These are phyloP conservation scores for Rhizodiscina lignyota DNA, from an alignment of 495 filamentous ascomycete species.

Conservation along the genomic window DNA sequence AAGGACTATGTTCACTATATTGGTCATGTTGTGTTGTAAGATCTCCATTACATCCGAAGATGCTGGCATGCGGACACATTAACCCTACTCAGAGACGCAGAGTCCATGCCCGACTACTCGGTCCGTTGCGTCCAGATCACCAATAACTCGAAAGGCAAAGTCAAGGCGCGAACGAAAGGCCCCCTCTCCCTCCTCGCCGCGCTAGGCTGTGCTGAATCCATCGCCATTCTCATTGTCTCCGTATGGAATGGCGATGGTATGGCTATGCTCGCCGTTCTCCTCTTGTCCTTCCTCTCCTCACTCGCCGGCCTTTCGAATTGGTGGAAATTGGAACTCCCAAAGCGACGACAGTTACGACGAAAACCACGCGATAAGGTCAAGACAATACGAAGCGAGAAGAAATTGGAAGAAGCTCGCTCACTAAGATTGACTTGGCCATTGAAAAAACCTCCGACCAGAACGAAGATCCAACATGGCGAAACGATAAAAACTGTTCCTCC, in stretches of 20 bases:
- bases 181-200: slow-evolving; percentile 22
- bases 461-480: too few species aligned
- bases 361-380: too few species aligned
- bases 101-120: slow-evolving; percentile 14
- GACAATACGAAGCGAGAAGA: too few species aligned
- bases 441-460: slow-evolving; percentile 1
- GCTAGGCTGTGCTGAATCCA: slow-evolving; percentile 22
- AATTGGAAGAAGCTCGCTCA: too few species aligned
- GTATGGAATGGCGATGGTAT: slow-evolving; percentile 24
- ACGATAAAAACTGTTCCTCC: too few species aligned
- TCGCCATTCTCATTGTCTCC: slow-evolving; percentile 20
- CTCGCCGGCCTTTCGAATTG: slow-evolving; percentile 26
- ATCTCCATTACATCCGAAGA: neutral
- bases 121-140: slow-evolving; percentile 27
- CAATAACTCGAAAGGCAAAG: slow-evolving; percentile 7
- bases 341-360: too few species aligned
- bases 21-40: slow-evolving; percentile 22
- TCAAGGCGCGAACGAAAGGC: slow-evolving; percentile 19
- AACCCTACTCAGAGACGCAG: slow-evolving; percentile 10
- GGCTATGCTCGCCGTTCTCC: slow-evolving; percentile 23
- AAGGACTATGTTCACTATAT: slow-evolving; percentile 19
- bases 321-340: slow-evolving; percentile 21
- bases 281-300: slow-evolving; percentile 28
- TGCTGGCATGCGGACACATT: neutral
- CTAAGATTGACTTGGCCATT: too few species aligned